These are phyloP conservation scores for Cordyceps tenuipes DNA, from an alignment of 2,329 filamentous ascomycete species.

Conservation along the genomic window DNA sequence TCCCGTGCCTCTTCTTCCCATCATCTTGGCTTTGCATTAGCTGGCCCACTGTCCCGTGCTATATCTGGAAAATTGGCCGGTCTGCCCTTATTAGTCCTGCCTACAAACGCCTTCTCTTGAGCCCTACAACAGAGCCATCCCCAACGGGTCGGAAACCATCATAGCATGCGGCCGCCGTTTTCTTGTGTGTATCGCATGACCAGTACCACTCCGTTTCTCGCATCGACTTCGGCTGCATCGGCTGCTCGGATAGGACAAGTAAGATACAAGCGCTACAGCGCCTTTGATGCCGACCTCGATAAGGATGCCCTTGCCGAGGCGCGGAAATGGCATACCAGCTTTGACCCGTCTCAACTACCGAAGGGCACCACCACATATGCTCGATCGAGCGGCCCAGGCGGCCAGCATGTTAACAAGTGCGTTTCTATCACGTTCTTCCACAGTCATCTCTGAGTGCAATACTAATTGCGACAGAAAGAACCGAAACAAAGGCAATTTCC, in stretches of 20 bases:
- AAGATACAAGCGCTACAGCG: slow-evolving; percentile 32
- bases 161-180: slow-evolving; percentile 7
- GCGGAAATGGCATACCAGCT: slow-evolving; percentile 41
- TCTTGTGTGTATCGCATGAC: background rate
- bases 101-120: background rate
- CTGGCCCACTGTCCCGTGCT: background rate
- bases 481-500: slow-evolving; percentile 51
- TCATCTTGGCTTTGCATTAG: background rate
- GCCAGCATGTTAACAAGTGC: slow-evolving; percentile 56
- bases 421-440: background rate
- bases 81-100: background rate
- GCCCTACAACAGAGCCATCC: background rate
- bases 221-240: background rate
- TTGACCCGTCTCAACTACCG: slow-evolving; percentile 37
- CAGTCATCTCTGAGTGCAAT: slow-evolving; percentile 12
- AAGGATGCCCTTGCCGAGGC: slow-evolving; percentile 42
- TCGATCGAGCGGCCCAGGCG: slow-evolving; percentile 52
- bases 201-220: background rate
- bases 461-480: slow-evolving; percentile 39
- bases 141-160: background rate
- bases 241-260: background rate
- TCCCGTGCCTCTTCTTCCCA: background rate
- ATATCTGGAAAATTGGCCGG: background rate
- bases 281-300: slow-evolving; percentile 43
- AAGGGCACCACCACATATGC: slow-evolving; percentile 45